Base-by-base conservation (phyloP, 345 rosid genomes). In the Populus alba region DNA sequence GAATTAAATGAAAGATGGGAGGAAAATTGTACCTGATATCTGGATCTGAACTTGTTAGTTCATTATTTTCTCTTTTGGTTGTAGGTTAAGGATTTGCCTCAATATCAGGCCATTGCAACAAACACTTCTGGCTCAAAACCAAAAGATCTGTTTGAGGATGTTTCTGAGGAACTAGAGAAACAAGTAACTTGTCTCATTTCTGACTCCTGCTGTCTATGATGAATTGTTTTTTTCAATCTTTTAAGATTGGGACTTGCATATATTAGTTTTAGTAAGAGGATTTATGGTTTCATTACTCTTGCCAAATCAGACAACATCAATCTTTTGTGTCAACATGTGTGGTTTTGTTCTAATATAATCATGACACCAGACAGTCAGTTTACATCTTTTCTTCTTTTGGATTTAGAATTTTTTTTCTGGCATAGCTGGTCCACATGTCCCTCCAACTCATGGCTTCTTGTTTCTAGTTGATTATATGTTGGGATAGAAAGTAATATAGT, bases 121-220 rank as follows among this genome's bases (percentile, higher is more conserved):
- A 96, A 96, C 53, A 87, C 79, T 17, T 92, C 93, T 62, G 99
- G 99, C 77, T 96, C 98, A 75, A 90, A 91, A 29, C 98, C 99
- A 0, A 96, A 90, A 87, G 98, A 96, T 79, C 89, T 96, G 90
- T 96, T 94, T 80, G 99, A 94, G 85, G 98, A 91, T 90, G 86
- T 94, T 61, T 68, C 81, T 73, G 97, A 92, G 84, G 95, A 92
- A 69, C 83, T 94, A 82, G 97, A 94, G 79, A 90, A 89, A 69
- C 95, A 90, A 94, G 99, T 94, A 59, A 69, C 53, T 41, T 68
- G 53, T 72, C 69, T 72, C 17, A 7, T 41, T 39, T 77, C 18
- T 76, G 20, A 61, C 74, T 63, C 11, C 62, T 33, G 49, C 29
- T 12, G 49, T 66, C 27, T 61, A 9, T 76, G 35, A 38, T 38